A percentile compares a stretch with the other conserved stretches of the same genome.
These are phyloP conservation scores for Anastatica hierochuntica DNA, from an alignment of 345 rosid species.

Conservation along the genomic window DNA sequence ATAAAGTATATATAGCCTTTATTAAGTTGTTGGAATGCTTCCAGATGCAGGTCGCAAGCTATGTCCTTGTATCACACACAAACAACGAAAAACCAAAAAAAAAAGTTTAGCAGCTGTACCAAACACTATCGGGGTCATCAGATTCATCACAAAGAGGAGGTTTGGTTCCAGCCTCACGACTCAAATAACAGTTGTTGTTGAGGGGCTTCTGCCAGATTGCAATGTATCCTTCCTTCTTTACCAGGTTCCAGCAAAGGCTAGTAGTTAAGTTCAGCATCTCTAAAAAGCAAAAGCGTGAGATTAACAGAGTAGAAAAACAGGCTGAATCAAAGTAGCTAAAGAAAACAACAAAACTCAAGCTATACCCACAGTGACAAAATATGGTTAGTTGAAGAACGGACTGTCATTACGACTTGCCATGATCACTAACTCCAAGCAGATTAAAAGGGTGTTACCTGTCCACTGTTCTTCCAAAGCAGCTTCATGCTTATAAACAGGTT, in stretches of 20 bases:
- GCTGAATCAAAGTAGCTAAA: background rate
- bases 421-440: slow-evolving; percentile 7
- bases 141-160: slow-evolving; percentile 77
- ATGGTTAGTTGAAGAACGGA: too few relatives aligned
- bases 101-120: slow-evolving; percentile 36
- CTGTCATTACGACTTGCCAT: too few relatives aligned
- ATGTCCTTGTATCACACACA: slow-evolving; percentile 6
- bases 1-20: background rate
- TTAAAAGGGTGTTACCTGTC: slow-evolving; percentile 51
- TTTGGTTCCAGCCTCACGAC: slow-evolving; percentile 52
- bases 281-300: slow-evolving; percentile 28
- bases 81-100: too few relatives aligned
- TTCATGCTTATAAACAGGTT: slow-evolving; percentile 95
- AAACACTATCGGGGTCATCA: slow-evolving; percentile 83
- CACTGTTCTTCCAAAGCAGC: slow-evolving; percentile 76
- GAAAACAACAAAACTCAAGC: too few relatives aligned
- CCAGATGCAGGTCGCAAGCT: slow-evolving; percentile 8
- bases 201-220: slow-evolving; percentile 88
- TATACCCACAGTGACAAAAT: too few relatives aligned
- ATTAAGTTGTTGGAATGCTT: background rate
- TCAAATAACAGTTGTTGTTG: slow-evolving; percentile 69
- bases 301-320: too few relatives aligned
- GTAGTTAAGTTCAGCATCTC: slow-evolving; percentile 90
- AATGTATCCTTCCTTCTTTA: slow-evolving; percentile 88
- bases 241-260: slow-evolving; percentile 89